These are phyloP conservation scores for Termitomyces sp. DNA, from an alignment of 768 basidiomycete species.

Conservation along the genomic window DNA sequence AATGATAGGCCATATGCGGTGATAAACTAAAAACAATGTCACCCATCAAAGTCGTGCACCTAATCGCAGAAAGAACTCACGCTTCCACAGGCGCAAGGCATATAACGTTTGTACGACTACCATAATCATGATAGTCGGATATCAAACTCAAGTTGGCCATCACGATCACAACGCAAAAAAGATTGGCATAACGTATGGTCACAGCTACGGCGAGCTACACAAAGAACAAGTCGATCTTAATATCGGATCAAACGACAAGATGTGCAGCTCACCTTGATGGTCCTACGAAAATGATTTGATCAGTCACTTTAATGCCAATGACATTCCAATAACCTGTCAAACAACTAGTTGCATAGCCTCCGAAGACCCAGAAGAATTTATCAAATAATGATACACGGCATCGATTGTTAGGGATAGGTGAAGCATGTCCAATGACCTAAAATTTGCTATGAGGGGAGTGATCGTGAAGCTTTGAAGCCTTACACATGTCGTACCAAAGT, in stretches of 20 bases:
- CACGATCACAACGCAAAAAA: too few species aligned
- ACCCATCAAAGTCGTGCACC: neutral
- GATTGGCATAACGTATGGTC: constrained; percentile 18
- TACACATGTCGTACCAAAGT: constrained; percentile 18
- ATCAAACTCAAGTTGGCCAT: neutral
- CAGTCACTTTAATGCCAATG: neutral
- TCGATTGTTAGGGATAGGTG: constrained; percentile 26
- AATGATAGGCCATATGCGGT: constrained; percentile 19
- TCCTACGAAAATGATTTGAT: constrained; percentile 13
- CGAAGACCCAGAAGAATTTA: constrained; percentile 23
- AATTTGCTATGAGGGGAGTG: neutral
- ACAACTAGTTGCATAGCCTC: constrained; percentile 15
- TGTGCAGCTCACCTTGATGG: constrained; percentile 21
- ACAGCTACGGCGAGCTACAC: constrained; percentile 23
- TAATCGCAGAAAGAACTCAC: constrained; percentile 17
- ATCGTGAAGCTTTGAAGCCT: neutral
- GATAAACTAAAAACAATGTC: constrained; percentile 15
- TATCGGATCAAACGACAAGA: neutral
- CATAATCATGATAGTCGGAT: constrained; percentile 26
- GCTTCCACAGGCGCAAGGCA: constrained; percentile 28
- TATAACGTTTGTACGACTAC: constrained; percentile 29
- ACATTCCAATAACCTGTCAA: constrained; percentile 7
- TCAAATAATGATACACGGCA: constrained; percentile 29
- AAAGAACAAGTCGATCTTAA: neutral
- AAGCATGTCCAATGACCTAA: constrained; percentile 23